A percentile compares a stretch with the other conserved stretches of the same genome.
Conservation (phyloP, 495 filamentous ascomycete species). For the Aspergillus asperescens region DNA sequence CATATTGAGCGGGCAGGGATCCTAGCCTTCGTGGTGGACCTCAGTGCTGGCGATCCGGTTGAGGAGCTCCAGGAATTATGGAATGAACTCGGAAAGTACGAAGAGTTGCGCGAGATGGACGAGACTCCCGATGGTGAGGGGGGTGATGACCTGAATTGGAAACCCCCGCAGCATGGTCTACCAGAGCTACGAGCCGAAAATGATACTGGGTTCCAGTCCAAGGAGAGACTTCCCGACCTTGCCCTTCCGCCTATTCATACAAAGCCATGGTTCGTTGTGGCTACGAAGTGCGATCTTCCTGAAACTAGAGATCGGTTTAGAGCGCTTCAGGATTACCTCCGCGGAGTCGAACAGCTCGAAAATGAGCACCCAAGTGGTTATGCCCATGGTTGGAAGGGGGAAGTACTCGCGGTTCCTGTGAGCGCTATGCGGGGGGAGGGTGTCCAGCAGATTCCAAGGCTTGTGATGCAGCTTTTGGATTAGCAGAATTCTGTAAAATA, state of each 20-base stretch:
- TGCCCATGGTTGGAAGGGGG: conserved; percentile 59
- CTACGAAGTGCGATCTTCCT: conserved; percentile 85
- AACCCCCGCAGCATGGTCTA: conserved; percentile 19
- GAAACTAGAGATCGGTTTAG: conserved; percentile 73
- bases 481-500: not conserved
- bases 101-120: conserved; percentile 60
- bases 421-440: conserved; percentile 85
- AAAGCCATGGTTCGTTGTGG: conserved; percentile 97
- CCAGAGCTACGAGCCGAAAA: conserved; percentile 22
- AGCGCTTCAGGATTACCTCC: conserved; percentile 61
- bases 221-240: conserved; percentile 28
- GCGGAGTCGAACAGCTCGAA: conserved; percentile 50
- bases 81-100: conserved; percentile 84
- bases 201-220: conserved; percentile 14
- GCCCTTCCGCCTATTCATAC: conserved; percentile 60
- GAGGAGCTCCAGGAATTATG: conserved; percentile 73
- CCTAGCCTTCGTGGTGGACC: conserved; percentile 88
- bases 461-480: conserved; percentile 71
- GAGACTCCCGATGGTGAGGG: conserved; percentile 45
- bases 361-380: conserved; percentile 66
- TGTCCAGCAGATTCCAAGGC: conserved; percentile 67
- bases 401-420: conserved; percentile 69
- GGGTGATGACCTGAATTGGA: conserved; percentile 31
- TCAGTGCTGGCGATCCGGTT: conserved; percentile 73
- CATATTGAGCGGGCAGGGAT: conserved; percentile 92